These are phyloP conservation scores for Melocanna baccifera DNA, from an alignment of 176 grass and related monocot genomes.

Conservation along the genomic window DNA sequence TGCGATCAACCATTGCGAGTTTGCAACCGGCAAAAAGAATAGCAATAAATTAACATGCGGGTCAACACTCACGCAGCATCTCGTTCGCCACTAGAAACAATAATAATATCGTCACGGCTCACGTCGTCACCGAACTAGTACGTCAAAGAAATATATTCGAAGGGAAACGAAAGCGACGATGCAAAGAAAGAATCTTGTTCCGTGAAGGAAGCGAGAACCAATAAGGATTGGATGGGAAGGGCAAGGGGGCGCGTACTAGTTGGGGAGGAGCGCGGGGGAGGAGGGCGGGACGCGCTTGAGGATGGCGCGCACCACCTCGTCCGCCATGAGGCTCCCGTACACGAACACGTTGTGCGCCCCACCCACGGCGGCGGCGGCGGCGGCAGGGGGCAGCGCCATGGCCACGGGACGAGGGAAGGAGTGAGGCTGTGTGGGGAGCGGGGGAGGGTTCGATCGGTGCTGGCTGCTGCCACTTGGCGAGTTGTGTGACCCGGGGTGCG, in stretches of 20 bases:
- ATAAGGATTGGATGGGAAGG: neutral
- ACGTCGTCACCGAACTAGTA: neutral
- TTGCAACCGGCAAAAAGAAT: neutral
- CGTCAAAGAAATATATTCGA: neutral
- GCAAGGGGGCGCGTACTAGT: constrained; percentile 36
- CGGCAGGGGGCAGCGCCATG: constrained; percentile 23
- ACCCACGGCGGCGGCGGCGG: neutral
- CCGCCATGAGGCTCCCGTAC: constrained; percentile 83
- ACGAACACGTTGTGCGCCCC: constrained; percentile 77
- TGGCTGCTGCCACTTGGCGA: neutral
- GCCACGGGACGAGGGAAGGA: neutral
- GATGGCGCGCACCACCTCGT: constrained; percentile 67
- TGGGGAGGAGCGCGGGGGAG: constrained; percentile 52
- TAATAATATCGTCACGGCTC: neutral
- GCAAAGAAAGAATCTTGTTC: neutral
- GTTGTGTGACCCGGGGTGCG: neutral
- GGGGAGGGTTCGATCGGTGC: neutral
- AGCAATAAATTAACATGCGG: neutral
- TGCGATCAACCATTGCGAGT: neutral
- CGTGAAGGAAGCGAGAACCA: neutral
- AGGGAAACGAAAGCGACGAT: neutral
- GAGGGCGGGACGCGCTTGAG: constrained; percentile 78
- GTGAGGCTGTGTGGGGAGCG: neutral
- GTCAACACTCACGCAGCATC: neutral
- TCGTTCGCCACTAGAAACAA: neutral